Conservation (phyloP, 1,139 yeast species). For the Waltiozyma sp. region DNA sequence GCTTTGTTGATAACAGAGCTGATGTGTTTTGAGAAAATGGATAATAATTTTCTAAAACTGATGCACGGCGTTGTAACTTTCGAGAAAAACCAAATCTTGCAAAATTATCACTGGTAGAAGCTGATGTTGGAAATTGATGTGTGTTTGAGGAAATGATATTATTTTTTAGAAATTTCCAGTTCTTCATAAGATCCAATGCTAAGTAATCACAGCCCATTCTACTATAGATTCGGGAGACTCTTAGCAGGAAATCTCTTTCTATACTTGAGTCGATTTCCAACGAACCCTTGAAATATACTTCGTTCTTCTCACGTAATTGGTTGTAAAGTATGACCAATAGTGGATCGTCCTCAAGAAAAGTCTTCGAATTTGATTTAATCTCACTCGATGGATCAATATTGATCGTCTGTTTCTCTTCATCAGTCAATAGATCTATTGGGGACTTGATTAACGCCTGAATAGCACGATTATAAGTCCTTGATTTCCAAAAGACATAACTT, state of each 20-base stretch:
- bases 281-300: conserved; percentile 39
- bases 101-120: conserved; percentile 3
- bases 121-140: conserved; percentile 4
- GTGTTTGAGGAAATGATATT: conserved; percentile 6
- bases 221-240: conserved; percentile 56
- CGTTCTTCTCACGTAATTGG: conserved; percentile 41
- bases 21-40: neutral
- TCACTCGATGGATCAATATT: conserved; percentile 11
- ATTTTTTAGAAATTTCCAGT: conserved; percentile 51
- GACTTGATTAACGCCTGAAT: conserved; percentile 56
- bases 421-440: conserved; percentile 30
- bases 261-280: conserved; percentile 31
- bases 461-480: conserved; percentile 39
- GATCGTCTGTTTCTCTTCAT: conserved; percentile 15
- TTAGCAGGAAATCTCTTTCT: conserved; percentile 53
- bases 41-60: conserved; percentile 6
- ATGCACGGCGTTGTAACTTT: conserved; percentile 13
- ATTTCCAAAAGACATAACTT: conserved; percentile 74
- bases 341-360: conserved; percentile 71
- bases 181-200: conserved; percentile 47
- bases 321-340: conserved; percentile 58
- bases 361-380: conserved; percentile 23
- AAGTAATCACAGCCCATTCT: conserved; percentile 90
- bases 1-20: too few relatives aligned
- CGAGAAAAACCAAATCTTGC: conserved; percentile 18